Evolutionary conservation across 75 land plant species (phyloP).

Genomic region (Cupressus sempervirens): DNA sequence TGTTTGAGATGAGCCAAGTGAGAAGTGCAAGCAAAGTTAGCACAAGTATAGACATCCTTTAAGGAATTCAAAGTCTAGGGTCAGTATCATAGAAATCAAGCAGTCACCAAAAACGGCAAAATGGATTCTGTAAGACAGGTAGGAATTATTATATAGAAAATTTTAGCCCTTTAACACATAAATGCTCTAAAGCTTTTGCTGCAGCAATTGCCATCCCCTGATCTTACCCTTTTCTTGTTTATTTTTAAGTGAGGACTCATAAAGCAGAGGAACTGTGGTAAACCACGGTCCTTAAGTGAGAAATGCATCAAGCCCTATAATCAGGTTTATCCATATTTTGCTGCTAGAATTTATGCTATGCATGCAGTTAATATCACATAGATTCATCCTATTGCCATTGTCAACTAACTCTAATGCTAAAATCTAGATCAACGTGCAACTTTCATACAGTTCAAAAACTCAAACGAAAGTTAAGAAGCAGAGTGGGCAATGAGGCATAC

Average conservation of each 20-base stretch:
- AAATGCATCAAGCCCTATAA: neutral
- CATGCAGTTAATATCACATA: neutral
- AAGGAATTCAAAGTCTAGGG: neutral
- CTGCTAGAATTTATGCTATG: neutral
- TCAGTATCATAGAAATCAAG: neutral
- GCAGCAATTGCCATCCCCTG: neutral
- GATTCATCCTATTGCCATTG: neutral
- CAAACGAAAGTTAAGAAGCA: conserved; percentile 1
- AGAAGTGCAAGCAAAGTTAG: neutral
- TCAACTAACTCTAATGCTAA: neutral
- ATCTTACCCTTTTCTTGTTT: neutral
- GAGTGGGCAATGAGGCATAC: conserved; percentile 24
- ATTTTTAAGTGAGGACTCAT: neutral
- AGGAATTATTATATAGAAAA: neutral
- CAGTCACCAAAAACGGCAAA: neutral
- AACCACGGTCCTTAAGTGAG: neutral
- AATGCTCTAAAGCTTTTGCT: neutral
- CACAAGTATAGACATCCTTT: neutral
- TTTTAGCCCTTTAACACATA: neutral
- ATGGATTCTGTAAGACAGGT: neutral
- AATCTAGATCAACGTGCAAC: neutral
- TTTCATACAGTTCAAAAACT: neutral
- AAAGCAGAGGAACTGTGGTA: neutral
- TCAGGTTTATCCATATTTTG: neutral
- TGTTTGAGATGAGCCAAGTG: neutral